phyloP scores from a whole-genome alignment of 805 yeast species.

The Groenewaldozyma salmanticensis region DNA sequence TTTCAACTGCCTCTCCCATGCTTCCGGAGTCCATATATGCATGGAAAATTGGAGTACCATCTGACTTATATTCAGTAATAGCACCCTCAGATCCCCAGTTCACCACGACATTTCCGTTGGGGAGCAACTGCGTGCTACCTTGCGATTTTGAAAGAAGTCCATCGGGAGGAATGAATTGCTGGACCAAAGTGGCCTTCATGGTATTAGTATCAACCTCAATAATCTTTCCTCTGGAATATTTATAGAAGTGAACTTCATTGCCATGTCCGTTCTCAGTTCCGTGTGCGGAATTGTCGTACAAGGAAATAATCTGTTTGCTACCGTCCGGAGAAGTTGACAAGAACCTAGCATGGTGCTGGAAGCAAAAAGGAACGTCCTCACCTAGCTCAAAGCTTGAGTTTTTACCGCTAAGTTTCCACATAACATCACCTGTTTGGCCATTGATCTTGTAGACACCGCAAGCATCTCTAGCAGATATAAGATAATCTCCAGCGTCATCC shows the following conservation, averaged over 20 bases:
- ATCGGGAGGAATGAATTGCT: conserved; percentile 6
- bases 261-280: conserved; percentile 9
- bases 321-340: conserved; percentile 7
- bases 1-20: conserved; percentile 7
- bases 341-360: conserved; percentile 11
- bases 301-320: conserved; percentile 4
- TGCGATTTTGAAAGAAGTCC: conserved; percentile 7
- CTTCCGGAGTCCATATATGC: conserved; percentile 7
- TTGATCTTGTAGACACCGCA: conserved; percentile 10
- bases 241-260: neutral
- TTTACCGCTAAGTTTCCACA: conserved; percentile 9
- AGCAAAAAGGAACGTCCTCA: conserved; percentile 7
- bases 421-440: conserved; percentile 8
- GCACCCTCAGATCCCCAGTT: conserved; percentile 12
- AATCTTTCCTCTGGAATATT: conserved; percentile 7
- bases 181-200: conserved; percentile 5
- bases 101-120: conserved; percentile 8
- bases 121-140: conserved; percentile 10
- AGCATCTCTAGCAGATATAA: conserved; percentile 10
- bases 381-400: conserved; percentile 7
- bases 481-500: conserved; percentile 7
- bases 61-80: conserved; percentile 6
- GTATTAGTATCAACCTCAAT: conserved; percentile 7
- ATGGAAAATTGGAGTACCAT: conserved; percentile 9
- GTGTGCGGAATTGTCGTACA: conserved; percentile 10